Percentiles rank a stretch among this genome's conserved stretches.
Evolutionary conservation across 148 eudicot genomes (phyloP).

Genomic region (Rhododendron kiyosumense): DNA sequence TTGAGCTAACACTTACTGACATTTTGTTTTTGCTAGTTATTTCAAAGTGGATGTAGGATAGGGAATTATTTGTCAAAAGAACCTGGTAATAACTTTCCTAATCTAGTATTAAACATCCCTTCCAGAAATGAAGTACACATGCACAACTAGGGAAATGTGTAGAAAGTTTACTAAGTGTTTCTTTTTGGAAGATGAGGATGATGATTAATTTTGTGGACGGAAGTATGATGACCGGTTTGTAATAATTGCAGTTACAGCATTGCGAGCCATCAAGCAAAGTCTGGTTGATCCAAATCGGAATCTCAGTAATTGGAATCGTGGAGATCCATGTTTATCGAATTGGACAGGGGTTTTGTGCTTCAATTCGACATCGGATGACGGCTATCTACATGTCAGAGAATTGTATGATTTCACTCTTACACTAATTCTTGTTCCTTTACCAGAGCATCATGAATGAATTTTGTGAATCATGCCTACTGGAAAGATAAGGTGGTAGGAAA

Average conservation of each 20-base stretch:
- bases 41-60: neutral
- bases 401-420: constrained; percentile 11
- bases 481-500: neutral
- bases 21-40: neutral
- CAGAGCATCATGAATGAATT: neutral
- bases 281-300: constrained; percentile 23
- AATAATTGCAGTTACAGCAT: constrained; percentile 17
- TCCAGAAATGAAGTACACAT: neutral
- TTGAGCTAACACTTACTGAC: neutral
- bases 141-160: neutral
- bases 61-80: neutral
- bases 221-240: neutral
- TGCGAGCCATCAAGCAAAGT: constrained; percentile 17
- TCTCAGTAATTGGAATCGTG: constrained; percentile 22
- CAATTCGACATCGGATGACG: constrained; percentile 9
- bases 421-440: neutral
- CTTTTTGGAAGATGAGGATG: neutral
- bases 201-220: neutral
- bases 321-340: constrained; percentile 23
- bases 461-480: neutral
- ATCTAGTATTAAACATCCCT: neutral
- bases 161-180: neutral
- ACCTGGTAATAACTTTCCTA: neutral
- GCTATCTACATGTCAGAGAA: constrained; percentile 27
- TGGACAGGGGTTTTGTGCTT: constrained; percentile 31